Conservation (phyloP, 1,284 basidiomycete genomes). For the Ustilago vetiveriae region DNA sequence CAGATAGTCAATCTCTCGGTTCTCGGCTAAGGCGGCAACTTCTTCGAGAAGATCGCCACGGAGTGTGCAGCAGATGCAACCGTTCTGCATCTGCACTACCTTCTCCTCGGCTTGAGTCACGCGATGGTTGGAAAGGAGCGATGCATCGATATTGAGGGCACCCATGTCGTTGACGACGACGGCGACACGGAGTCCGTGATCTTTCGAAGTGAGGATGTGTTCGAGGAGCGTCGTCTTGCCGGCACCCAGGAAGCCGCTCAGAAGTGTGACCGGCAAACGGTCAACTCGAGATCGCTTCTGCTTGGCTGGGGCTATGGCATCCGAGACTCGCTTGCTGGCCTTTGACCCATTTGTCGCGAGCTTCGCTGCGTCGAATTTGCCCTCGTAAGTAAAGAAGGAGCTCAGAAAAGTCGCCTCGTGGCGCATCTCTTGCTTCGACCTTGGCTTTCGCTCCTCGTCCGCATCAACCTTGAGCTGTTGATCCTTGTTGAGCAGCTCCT, state of each 20-base stretch:
- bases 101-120: slow-evolving; percentile 69
- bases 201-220: slow-evolving; percentile 68
- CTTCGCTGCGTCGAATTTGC: slow-evolving; percentile 21
- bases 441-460: slow-evolving; percentile 54
- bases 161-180: slow-evolving; percentile 71
- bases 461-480: slow-evolving; percentile 26
- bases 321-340: slow-evolving; percentile 18
- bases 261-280: slow-evolving; percentile 69
- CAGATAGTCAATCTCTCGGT: slow-evolving; percentile 68
- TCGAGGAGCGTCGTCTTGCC: slow-evolving; percentile 71
- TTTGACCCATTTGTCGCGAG: slow-evolving; percentile 2
- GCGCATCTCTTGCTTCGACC: slow-evolving; percentile 54
- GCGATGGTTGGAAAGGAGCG: slow-evolving; percentile 68
- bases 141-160: slow-evolving; percentile 69
- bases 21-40: slow-evolving; percentile 68
- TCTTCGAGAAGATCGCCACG: slow-evolving; percentile 70
- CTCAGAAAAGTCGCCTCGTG: slow-evolving; percentile 51
- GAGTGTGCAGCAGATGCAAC: slow-evolving; percentile 71
- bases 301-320: neutral
- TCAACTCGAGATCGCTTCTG: slow-evolving; percentile 30
- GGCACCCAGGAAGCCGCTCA: slow-evolving; percentile 69
- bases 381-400: slow-evolving; percentile 22
- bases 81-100: slow-evolving; percentile 70
- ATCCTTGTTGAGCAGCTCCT: slow-evolving; percentile 23
- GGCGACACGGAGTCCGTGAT: slow-evolving; percentile 68